Evolutionary conservation across 1,139 yeast species (phyloP), one percentile per base, ranked within the genome.

Genomic region (Yamadazyma jaroonii): DNA sequence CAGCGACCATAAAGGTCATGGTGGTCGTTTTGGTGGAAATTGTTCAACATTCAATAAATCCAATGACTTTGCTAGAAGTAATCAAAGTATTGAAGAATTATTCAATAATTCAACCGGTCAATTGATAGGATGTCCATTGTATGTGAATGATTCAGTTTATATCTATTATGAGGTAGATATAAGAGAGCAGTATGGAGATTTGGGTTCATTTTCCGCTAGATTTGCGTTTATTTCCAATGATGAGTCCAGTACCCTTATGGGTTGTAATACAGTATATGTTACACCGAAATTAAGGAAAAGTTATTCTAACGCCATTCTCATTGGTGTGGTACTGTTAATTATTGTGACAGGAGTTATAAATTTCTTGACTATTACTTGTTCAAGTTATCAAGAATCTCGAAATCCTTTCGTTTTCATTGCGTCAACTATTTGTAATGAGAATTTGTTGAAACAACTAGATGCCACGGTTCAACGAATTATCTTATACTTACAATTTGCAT

Each of bases 311-410:
- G 50, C 64, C n/a, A 59, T 77, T 6, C 53, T 70, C 31, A 53
- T 56, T 12, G 72, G 75, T 4, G 62, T 78, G 12, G 54, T 69
- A 5, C 57, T 62, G 11, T 56, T 73, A 10, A 53, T 76, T n/a
- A 49, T 74, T 4, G 62, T 64, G 3, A 61, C 82, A 1, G 64
- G 68, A 4, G 42, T 66, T 2, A 54, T 77, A 15, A 64, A 78
- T 34, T 56, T 66, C 31, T 50, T 73, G 29, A 68, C 75, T 5
- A 64, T 75, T 38, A 55, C 70, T 9, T 57, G 65, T 43, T 79
- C 84, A 34, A 79, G 83, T 1, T 74, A 81, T 62, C 82, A 80
- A 44, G 86, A 82, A 47, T 72, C 86, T 1, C 59, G 71, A 8
- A 77, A 80, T 46, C 78, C 81, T 3, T 79, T 77, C 44, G 54